Percentiles rank a stretch among this genome's conserved stretches.
phyloP scores from a whole-genome alignment of 345 rosid genomes.

The Pistacia atlantica region DNA sequence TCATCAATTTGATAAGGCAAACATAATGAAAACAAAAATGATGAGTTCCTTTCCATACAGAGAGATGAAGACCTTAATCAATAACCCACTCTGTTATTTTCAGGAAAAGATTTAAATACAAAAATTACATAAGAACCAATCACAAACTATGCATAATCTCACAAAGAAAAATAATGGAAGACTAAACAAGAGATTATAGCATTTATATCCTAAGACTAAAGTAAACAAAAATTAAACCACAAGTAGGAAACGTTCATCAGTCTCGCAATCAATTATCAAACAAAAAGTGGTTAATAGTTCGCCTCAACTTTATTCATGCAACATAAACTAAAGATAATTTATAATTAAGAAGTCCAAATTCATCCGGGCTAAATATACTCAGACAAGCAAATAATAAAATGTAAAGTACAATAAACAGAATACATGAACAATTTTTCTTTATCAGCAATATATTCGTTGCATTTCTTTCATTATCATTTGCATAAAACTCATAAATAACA shows the following conservation, averaged over 20 bases:
- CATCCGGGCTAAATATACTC: background rate
- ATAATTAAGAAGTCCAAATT: background rate
- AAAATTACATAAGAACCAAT: background rate
- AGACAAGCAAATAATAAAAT: background rate
- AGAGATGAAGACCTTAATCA: background rate
- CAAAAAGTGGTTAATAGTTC: background rate
- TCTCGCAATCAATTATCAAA: background rate
- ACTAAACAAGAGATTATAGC: background rate
- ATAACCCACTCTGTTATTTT: background rate
- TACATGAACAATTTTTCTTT: background rate
- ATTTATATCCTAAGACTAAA: background rate
- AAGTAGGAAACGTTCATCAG: background rate
- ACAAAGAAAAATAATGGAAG: background rate
- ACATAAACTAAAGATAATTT: background rate
- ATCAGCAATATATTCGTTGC: too few species aligned
- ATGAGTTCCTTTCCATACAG: background rate
- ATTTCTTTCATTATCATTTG: background rate
- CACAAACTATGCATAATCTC: background rate
- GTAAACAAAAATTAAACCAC: background rate
- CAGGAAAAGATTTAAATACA: background rate
- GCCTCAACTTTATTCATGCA: background rate
- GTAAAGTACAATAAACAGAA: background rate
- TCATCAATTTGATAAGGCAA: background rate
- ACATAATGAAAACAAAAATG: slow-evolving; percentile 2
- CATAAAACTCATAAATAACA: background rate